phyloP scores from a whole-genome alignment of 257 asterid species.

The Buddleja alternifolia region DNA sequence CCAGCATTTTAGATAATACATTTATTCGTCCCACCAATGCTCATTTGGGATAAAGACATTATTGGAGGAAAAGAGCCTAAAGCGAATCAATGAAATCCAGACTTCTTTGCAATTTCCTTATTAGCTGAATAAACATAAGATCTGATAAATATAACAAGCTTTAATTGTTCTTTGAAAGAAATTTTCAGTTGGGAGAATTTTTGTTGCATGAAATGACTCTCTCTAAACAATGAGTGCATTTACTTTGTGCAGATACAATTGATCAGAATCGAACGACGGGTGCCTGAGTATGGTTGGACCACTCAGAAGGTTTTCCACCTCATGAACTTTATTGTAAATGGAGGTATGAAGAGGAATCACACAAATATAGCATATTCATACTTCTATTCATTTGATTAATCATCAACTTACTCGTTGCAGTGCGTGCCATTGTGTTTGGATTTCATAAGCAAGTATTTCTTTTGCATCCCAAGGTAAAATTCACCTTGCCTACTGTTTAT shows the following conservation, averaged over 20 bases:
- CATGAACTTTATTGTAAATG: conserved; percentile 94
- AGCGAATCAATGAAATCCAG: neutral
- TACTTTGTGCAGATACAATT: conserved; percentile 79
- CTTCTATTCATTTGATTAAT: conserved; percentile 22
- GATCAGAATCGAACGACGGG: conserved; percentile 83
- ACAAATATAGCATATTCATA: conserved; percentile 4
- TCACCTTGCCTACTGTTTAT: conserved; percentile 12
- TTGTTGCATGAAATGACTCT: neutral
- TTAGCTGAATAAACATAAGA: too few species aligned
- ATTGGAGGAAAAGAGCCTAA: too few species aligned
- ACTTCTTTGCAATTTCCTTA: neutral
- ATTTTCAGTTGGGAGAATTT: conserved; percentile 18
- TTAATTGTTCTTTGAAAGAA: too few species aligned
- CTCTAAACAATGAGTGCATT: conserved; percentile 22
- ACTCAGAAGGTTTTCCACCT: conserved; percentile 97
- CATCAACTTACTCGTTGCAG: conserved; percentile 50
- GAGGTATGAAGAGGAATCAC: conserved; percentile 60
- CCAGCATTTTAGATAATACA: neutral
- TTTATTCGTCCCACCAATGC: neutral
- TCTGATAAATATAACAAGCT: too few species aligned
- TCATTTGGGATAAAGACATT: too few species aligned
- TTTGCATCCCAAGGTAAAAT: conserved; percentile 81
- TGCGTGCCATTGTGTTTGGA: conserved; percentile 84
- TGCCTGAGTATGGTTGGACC: conserved; percentile 98
- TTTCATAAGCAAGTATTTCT: conserved; percentile 75